Conservation (phyloP, 345 rosid species). For the Trapa bicornis region DNA sequence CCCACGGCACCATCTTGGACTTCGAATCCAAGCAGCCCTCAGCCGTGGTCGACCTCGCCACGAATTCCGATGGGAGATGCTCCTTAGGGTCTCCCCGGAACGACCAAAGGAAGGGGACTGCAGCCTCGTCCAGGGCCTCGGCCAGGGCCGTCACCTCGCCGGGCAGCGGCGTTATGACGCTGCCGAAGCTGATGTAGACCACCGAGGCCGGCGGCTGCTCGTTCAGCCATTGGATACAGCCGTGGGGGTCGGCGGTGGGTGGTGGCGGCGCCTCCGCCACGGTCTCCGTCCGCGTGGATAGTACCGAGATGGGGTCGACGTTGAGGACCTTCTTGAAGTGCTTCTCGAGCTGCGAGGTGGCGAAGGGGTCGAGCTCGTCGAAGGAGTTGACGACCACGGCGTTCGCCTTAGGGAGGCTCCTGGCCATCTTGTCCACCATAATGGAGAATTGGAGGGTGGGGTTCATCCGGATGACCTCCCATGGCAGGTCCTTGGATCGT, state of each 20-base stretch:
- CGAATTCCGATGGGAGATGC: conserved; percentile 22
- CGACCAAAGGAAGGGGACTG: conserved; percentile 59
- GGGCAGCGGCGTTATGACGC: conserved; percentile 27
- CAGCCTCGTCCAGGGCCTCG: conserved; percentile 26
- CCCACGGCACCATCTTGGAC: conserved; percentile 46
- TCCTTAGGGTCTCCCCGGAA: conserved; percentile 17
- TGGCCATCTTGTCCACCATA: conserved; percentile 30
- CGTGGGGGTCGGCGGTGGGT: conserved; percentile 13
- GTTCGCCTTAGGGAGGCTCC: conserved; percentile 23
- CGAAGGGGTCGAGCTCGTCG: conserved; percentile 26
- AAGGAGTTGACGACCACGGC: conserved; percentile 28
- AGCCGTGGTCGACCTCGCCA: conserved; percentile 15
- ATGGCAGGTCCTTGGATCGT: conserved; percentile 21
- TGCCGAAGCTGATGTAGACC: conserved; percentile 56
- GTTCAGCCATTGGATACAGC: conserved; percentile 48
- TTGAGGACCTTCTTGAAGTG: conserved; percentile 23
- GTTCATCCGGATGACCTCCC: conserved; percentile 11
- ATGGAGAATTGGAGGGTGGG: conserved; percentile 9
- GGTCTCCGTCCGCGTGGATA: conserved; percentile 5
- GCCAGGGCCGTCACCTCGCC: conserved; percentile 36
- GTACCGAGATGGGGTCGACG: conserved; percentile 28
- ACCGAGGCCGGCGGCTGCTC: conserved; percentile 29
- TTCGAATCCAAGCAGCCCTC: background rate
- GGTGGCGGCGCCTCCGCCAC: background rate
- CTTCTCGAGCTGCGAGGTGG: conserved; percentile 15